Base-by-base conservation (phyloP, 228 moss, liverwort and hornwort species). In the Sphagnum fallax region DNA sequence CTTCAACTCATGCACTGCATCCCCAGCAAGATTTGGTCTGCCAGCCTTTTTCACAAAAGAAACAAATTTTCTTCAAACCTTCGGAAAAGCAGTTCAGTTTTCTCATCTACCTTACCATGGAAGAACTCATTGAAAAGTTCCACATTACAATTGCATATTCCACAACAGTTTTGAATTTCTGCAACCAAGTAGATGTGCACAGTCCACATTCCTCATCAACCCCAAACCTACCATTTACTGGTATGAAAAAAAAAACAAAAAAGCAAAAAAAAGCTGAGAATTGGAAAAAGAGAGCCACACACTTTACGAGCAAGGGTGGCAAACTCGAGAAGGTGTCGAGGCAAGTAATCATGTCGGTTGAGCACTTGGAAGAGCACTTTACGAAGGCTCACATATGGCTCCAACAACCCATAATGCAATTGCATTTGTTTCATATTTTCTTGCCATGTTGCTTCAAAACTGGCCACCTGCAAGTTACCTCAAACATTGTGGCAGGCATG, bases 231-330 rank as follows among this genome's bases (percentile, higher is more conserved):
- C 32, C 32, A 32, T 32, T 32, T 32, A 32, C 32, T 32, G 32
- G 32, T 32, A 32, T 32, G 32, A 3, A 32, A 32, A 2, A 32
- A 32, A 32, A 32, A 2, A 16, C 0, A 32, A 32, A 3, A 32
- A 32, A 32, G 32, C 32, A 32, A 32, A 32, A 32, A 2, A 32
- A 32, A 32, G 32, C 32, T 32, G 32, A 32, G 32, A 32, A 32
- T 32, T 55, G 55, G 50, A 52, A 72, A 58, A 52, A 77, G 61
- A 58, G 61, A 52, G 52, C 50, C 59, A 53, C 71, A 73, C 84
- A 96, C 97, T 93, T 98, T 98, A 6, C 98, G 90, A 69, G 93
- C 82, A 69, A 93, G 82, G 67, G 79, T 87, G 60, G 91, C 83
- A 75, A 86, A 93, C 70, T 89, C 91, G 78, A 98, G 90, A 63